phyloP scores from a whole-genome alignment of 306 rosid species.

The Styphnolobium japonicum region DNA sequence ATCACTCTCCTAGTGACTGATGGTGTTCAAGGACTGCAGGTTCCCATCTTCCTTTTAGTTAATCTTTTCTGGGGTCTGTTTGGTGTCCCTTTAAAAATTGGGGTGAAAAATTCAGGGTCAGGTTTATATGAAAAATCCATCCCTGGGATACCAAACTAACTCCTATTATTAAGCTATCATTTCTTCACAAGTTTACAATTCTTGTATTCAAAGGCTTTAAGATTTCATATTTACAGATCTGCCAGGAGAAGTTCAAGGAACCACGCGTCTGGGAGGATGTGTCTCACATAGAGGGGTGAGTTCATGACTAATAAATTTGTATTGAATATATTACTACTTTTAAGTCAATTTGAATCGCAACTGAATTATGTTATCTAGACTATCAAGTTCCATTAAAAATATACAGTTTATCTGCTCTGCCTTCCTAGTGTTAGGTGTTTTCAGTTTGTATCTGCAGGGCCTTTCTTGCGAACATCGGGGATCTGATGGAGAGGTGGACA shows the following conservation, averaged over 20 bases:
- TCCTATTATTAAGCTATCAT: background rate
- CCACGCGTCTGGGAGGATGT: conserved; percentile 89
- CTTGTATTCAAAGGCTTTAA: conserved; percentile 1
- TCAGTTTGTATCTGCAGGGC: conserved; percentile 52
- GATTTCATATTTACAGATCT: conserved; percentile 50
- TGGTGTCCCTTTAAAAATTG: too few relatives aligned
- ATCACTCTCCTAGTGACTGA: conserved; percentile 67
- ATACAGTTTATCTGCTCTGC: conserved; percentile 4
- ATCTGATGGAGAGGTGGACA: conserved; percentile 96
- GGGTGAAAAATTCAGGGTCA: too few relatives aligned
- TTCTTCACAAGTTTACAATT: background rate
- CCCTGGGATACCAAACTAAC: too few relatives aligned
- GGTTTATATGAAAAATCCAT: too few relatives aligned
- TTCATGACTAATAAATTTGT: background rate
- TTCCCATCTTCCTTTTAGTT: conserved; percentile 31
- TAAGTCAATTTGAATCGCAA: background rate
- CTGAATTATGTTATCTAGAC: background rate
- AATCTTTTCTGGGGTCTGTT: background rate
- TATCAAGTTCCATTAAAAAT: background rate
- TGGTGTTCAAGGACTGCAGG: conserved; percentile 90
- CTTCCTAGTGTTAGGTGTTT: background rate
- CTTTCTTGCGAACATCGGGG: conserved; percentile 81
- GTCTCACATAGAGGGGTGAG: conserved; percentile 71
- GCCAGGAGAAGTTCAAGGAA: conserved; percentile 65
- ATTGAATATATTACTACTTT: background rate